phyloP scores from a whole-genome alignment of 2,329 filamentous ascomycete genomes.

The Diaporthe sp. region DNA sequence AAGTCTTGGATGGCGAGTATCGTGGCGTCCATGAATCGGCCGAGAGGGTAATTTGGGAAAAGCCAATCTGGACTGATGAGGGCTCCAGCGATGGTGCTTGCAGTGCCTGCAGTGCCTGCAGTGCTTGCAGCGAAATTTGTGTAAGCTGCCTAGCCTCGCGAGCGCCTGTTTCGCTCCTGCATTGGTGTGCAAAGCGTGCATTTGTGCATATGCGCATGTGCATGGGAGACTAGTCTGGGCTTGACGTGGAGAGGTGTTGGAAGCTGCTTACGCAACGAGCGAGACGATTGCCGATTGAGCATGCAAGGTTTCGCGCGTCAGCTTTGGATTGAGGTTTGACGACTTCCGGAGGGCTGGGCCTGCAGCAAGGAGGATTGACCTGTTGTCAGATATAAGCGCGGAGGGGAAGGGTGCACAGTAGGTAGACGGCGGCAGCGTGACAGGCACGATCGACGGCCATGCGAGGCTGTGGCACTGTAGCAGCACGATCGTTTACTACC shows the following conservation, averaged over 20 bases:
- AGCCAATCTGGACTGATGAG: background rate
- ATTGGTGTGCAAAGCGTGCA: slow-evolving; percentile 31
- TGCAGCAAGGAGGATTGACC: background rate
- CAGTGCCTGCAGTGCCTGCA: no score
- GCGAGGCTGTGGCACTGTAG: slow-evolving; percentile 12
- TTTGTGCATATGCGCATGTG: slow-evolving; percentile 19
- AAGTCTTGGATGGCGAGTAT: slow-evolving; percentile 17
- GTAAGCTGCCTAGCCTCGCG: background rate
- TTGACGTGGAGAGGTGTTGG: background rate
- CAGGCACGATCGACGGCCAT: slow-evolving; percentile 1
- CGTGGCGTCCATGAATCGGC: slow-evolving; percentile 16
- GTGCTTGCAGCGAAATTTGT: slow-evolving; percentile 1
- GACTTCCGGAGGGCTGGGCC: slow-evolving; percentile 2
- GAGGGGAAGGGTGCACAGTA: background rate
- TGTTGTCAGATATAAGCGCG: background rate
- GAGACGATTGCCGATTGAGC: background rate
- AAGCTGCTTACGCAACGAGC: background rate
- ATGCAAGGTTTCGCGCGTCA: background rate
- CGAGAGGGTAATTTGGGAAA: background rate
- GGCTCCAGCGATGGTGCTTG: slow-evolving; percentile 27
- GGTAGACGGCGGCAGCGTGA: background rate
- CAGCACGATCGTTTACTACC: background rate
- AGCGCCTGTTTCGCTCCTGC: slow-evolving; percentile 33
- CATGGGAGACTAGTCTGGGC: slow-evolving; percentile 6
- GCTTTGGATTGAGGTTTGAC: background rate